phyloP scores from a whole-genome alignment of 1,139 yeast genomes.

The Insectozyma bohioensis region DNA sequence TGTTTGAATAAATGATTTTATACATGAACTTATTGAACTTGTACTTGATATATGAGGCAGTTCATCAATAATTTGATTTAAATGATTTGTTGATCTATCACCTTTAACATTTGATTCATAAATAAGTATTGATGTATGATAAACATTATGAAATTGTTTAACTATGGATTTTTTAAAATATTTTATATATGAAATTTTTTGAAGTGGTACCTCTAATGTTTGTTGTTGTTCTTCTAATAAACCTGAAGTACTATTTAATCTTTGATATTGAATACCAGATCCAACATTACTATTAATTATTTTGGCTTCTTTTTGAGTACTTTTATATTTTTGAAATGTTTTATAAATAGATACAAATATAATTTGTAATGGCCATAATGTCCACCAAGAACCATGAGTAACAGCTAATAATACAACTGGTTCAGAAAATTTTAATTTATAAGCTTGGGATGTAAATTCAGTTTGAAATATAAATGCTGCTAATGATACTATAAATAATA shows the following conservation, averaged over 20 bases:
- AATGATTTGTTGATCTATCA: slow-evolving; percentile 35
- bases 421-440: slow-evolving; percentile 59
- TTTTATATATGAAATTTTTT: slow-evolving; percentile 20
- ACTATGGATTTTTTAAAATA: slow-evolving; percentile 44
- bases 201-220: slow-evolving; percentile 13
- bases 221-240: slow-evolving; percentile 22
- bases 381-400: slow-evolving; percentile 81
- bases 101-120: slow-evolving; percentile 42
- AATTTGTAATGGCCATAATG: slow-evolving; percentile 75
- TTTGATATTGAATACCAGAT: slow-evolving; percentile 23
- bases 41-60: slow-evolving; percentile 43
- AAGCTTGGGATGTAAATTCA: slow-evolving; percentile 74
- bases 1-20: slow-evolving; percentile 37
- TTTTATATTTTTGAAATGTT: slow-evolving; percentile 30
- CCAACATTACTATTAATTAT: slow-evolving; percentile 2
- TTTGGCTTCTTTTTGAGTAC: slow-evolving; percentile 3
- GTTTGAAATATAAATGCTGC: slow-evolving; percentile 75
- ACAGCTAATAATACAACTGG: slow-evolving; percentile 67
- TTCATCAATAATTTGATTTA: slow-evolving; percentile 36
- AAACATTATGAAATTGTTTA: slow-evolving; percentile 50
- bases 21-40: slow-evolving; percentile 35
- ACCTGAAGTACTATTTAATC: slow-evolving; percentile 26
- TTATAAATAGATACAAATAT: slow-evolving; percentile 44
- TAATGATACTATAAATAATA: slow-evolving; percentile 60
- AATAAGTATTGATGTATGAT: slow-evolving; percentile 51